Base-by-base conservation (phyloP, 1,284 basidiomycete genomes). In the Singerocomus rubriflavus region DNA sequence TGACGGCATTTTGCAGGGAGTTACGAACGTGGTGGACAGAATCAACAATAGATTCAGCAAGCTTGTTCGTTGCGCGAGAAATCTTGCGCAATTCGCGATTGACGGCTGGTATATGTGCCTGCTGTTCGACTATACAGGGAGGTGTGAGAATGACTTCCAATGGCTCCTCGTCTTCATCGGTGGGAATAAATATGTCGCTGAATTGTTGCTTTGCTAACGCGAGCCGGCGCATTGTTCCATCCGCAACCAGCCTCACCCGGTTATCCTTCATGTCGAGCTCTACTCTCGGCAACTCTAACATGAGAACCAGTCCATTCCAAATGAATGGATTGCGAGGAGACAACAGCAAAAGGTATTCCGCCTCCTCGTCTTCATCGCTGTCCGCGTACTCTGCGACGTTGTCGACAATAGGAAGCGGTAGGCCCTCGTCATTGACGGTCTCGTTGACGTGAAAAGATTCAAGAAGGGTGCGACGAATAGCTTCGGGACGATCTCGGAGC, bases 81-180 rank as follows among this genome's bases (percentile, higher is more conserved):
- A 99, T 98, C 69, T 92, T 95, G 59, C 90, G 84, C 45, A 99
- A 74, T 68, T 98, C 93, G 39, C 85, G 81, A 66, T 98, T 95
- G 51, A 99, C 91, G 26, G 75, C 74, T 2, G 93, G 92, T 38
- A 98, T 79, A 65, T 99, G 97, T 0, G 97, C 93, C 68, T 96
- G 93, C 53, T 88, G 84, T 60, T 97, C 93, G 44, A 84, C 76
- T 14, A 96, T 65, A 61, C 89, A 88, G 17, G 76, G 67, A n/a
- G 75, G 73, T 16, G 68, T 67, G 21, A 78, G 66, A 10, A 68
- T 56, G 6, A 73, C 63, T 30, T 78, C 78, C 13, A 76, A 57
- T 1, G 72, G 65, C 48, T 81, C 77, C 13, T 77, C 84, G 49
- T 86, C 82, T 57, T 87, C 84, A 52, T 84, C 80, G 29, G 75